Base-by-base conservation (phyloP, 495 filamentous ascomycete species). In the Rostrohypoxylon terebratum region DNA sequence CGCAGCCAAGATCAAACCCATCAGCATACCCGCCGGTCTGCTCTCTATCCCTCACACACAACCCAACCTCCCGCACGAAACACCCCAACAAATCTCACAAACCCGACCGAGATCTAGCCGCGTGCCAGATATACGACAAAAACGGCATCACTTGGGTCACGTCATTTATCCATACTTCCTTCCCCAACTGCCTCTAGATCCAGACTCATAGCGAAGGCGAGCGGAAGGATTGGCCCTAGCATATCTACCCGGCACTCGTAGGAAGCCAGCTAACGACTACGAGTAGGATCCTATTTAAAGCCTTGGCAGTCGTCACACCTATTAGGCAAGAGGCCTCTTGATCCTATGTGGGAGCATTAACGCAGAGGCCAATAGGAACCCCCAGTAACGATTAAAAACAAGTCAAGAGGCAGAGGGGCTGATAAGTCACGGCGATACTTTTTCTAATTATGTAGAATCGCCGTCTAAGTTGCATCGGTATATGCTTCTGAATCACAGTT, bases 221-320 rank as follows among this genome's bases (percentile, higher is more conserved):
- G 16, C 50, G 20, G 13, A 63, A 63, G 66, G 59, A 69, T 69
- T 34, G 51, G 10, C 21, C 33, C 58, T 55, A 48, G 20, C 42
- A 59, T 38, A 10, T 31, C 11, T 25, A 42, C 18, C 7, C 10
- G 45, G 7, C 20, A 33, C 36, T 54, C 18, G 21, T 8, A 44
- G 20, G 47, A 16, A 38, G 23, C 25, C 13, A 1, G 2, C 48
- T 40, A 61, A 53, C 36, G n/a, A 16, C 55, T 55, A 21, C 11
- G 28, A 31, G 34, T 10, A 21, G 55, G 60, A 68, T 68, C 64
- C 64, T 68, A 60, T 28, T 28, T 28, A 8, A 51, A 45, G 28
- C 36, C 23, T 44, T 55, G 28, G 42, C 34, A 28, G 47, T 31
- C 40, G 38, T 13, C 21, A 25, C 54, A 20, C 50, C 50, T n/a